A percentile compares a stretch with the other conserved stretches of the same genome.
phyloP scores from a whole-genome alignment of 2,329 filamentous ascomycete genomes.

The Paraconiothyrium sp. region DNA sequence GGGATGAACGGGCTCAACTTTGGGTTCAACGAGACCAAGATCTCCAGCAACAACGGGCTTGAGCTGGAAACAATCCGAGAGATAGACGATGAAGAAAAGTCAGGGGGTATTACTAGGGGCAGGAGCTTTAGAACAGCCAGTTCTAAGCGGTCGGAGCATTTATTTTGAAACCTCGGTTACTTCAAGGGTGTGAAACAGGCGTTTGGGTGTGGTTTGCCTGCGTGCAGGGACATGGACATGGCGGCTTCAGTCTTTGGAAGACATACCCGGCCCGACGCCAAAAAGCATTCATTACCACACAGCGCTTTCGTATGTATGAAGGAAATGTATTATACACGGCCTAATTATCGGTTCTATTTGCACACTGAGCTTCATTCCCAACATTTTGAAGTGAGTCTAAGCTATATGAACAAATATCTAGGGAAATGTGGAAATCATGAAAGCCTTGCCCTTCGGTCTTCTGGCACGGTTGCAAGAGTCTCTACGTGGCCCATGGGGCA shows the following conservation, averaged over 20 bases:
- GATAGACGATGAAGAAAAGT: conserved; percentile 10
- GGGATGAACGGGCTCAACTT: conserved; percentile 17
- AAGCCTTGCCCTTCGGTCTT: too few species aligned
- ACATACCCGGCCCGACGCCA: conserved; percentile 2
- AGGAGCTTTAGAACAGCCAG: conserved; percentile 3
- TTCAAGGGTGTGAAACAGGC: not conserved
- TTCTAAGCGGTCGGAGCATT: not conserved
- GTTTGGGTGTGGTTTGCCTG: not conserved
- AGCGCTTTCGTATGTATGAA: conserved; percentile 3
- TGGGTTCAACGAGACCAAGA: conserved; percentile 18
- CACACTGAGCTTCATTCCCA: not conserved
- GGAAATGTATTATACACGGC: not conserved
- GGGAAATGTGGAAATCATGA: too few species aligned
- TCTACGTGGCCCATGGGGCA: too few species aligned
- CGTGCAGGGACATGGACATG: not conserved
- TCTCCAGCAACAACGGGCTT: conserved; percentile 1
- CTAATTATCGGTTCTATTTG: not conserved
- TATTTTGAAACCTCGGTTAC: not conserved
- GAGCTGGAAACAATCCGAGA: conserved; percentile 17
- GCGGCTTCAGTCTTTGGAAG: not conserved
- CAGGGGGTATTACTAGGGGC: not conserved
- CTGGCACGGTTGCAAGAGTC: too few species aligned
- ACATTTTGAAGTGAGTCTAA: not conserved
- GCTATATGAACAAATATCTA: too few species aligned
- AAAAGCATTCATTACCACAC: not conserved